These are phyloP conservation scores for Lactifluus rugatus DNA, from an alignment of 768 basidiomycete species.

Conservation along the genomic window DNA sequence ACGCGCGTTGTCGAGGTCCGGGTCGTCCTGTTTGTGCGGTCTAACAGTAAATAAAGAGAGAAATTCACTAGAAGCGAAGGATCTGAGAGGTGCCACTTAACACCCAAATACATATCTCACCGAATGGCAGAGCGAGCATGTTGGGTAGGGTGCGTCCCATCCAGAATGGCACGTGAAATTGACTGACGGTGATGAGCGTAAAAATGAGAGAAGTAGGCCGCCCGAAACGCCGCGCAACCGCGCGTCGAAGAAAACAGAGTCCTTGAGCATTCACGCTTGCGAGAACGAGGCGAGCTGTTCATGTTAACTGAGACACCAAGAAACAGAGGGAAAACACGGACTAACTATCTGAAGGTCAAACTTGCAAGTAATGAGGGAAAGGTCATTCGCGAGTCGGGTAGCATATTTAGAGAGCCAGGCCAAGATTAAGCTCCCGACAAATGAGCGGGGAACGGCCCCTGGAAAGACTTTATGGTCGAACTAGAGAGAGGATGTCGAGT, in stretches of 20 bases:
- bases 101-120: conserved; percentile 32
- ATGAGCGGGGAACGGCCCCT: conserved; percentile 83
- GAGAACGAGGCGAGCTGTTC: conserved; percentile 63
- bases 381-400: conserved; percentile 31
- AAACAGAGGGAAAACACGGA: conserved; percentile 29
- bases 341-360: conserved; percentile 62
- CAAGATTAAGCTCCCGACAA: conserved; percentile 66
- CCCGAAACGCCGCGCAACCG: conserved; percentile 58
- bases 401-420: conserved; percentile 47
- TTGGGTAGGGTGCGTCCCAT: conserved; percentile 91
- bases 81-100: neutral
- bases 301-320: neutral
- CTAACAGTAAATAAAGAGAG: conserved; percentile 40
- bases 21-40: conserved; percentile 32
- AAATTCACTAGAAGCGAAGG: conserved; percentile 41
- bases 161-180: conserved; percentile 92
- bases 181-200: conserved; percentile 59
- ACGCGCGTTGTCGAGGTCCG: conserved; percentile 29
- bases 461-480: conserved; percentile 88
- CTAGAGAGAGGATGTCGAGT: conserved; percentile 30
- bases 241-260: conserved; percentile 54
- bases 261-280: conserved; percentile 53
- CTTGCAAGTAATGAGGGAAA: conserved; percentile 44
- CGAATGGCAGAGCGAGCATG: conserved; percentile 78
- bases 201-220: conserved; percentile 46